A percentile compares a stretch with the other conserved stretches of the same genome.
These are phyloP conservation scores for Xylariales sp. DNA, from an alignment of 2,329 filamentous ascomycete species.

Conservation along the genomic window DNA sequence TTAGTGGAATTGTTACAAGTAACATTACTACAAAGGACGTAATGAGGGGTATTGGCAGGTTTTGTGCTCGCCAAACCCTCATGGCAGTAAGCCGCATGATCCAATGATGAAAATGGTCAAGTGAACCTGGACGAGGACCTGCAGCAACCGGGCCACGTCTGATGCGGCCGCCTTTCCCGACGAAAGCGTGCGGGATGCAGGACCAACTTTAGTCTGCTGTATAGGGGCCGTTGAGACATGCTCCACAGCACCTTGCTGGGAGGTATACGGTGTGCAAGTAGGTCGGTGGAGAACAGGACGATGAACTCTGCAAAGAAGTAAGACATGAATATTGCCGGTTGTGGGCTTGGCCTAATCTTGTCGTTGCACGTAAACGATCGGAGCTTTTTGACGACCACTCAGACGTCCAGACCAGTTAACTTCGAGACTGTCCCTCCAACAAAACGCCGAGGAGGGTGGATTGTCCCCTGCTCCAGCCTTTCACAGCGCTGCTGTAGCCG, in stretches of 20 bases:
- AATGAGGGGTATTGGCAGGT: slow-evolving; percentile 11
- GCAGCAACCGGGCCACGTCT: slow-evolving; percentile 50
- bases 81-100: slow-evolving; percentile 39
- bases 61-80: slow-evolving; percentile 26
- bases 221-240: slow-evolving; percentile 42
- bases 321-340: slow-evolving; percentile 47
- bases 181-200: slow-evolving; percentile 48
- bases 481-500: slow-evolving; percentile 58
- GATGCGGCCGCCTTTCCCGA: slow-evolving; percentile 51
- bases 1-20: slow-evolving; percentile 11
- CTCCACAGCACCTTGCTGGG: slow-evolving; percentile 38
- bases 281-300: slow-evolving; percentile 29
- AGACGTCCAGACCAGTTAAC: slow-evolving; percentile 37
- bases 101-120: slow-evolving; percentile 39
- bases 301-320: slow-evolving; percentile 34
- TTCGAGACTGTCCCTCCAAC: slow-evolving; percentile 47
- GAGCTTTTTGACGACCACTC: slow-evolving; percentile 47
- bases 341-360: slow-evolving; percentile 44
- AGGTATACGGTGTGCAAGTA: slow-evolving; percentile 30
- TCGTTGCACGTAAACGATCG: slow-evolving; percentile 50
- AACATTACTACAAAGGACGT: slow-evolving; percentile 3
- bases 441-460: slow-evolving; percentile 46
- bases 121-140: slow-evolving; percentile 42
- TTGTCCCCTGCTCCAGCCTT: slow-evolving; percentile 53
- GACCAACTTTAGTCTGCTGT: slow-evolving; percentile 41